These are phyloP conservation scores for Fusarium staphyleae DNA, from an alignment of 2,329 filamentous ascomycete genomes.

Conservation along the genomic window DNA sequence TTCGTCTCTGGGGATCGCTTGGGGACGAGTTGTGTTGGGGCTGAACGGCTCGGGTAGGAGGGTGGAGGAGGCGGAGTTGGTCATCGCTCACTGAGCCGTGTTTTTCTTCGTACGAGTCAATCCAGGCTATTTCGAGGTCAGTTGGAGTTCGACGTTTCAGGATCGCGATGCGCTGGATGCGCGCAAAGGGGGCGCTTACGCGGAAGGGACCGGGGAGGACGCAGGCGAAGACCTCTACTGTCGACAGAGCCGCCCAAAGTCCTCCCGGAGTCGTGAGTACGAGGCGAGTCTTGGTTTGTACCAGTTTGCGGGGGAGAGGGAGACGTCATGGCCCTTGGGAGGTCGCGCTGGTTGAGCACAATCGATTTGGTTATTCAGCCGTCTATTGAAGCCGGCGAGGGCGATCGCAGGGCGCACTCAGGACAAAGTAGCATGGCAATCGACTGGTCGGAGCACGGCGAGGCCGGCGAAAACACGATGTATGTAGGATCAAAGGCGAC, in stretches of 20 bases:
- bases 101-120: slow-evolving; percentile 55
- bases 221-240: slow-evolving; percentile 27
- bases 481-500: background rate
- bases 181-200: slow-evolving; percentile 30
- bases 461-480: slow-evolving; percentile 28
- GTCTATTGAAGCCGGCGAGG: slow-evolving; percentile 34
- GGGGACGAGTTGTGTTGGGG: slow-evolving; percentile 54
- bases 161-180: background rate
- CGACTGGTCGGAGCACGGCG: slow-evolving; percentile 27
- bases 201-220: slow-evolving; percentile 40
- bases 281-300: slow-evolving; percentile 32
- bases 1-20: slow-evolving; percentile 49
- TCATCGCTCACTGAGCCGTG: slow-evolving; percentile 49
- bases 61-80: slow-evolving; percentile 50
- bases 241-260: slow-evolving; percentile 34
- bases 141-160: background rate
- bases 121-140: slow-evolving; percentile 50
- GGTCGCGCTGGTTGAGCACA: slow-evolving; percentile 8
- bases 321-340: slow-evolving; percentile 39
- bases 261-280: slow-evolving; percentile 30
- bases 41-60: slow-evolving; percentile 49
- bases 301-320: slow-evolving; percentile 39
- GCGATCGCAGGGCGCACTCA: slow-evolving; percentile 34
- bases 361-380: slow-evolving; percentile 24
- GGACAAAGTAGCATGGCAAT: slow-evolving; percentile 38